Conservation (phyloP, 495 filamentous ascomycete species). For the Bathelium albidoporum region DNA sequence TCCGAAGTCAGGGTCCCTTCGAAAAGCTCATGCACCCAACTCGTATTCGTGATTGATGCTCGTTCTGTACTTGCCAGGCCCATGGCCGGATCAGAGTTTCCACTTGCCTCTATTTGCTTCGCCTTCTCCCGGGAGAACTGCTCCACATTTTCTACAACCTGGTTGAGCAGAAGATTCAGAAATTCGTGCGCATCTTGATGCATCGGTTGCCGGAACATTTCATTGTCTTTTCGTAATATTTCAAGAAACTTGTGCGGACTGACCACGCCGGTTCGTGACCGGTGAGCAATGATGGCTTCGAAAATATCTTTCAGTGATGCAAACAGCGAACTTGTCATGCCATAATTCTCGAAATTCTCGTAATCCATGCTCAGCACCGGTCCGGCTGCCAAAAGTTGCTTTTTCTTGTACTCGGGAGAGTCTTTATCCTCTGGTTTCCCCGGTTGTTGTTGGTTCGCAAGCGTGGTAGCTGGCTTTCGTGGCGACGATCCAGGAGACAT, state of each 20-base stretch:
- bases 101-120: conserved; percentile 28
- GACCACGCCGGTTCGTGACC: conserved; percentile 78
- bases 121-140: conserved; percentile 47
- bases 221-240: conserved; percentile 84
- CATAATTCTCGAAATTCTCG: conserved; percentile 69
- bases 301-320: conserved; percentile 94
- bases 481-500: conserved; percentile 14
- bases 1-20: conserved; percentile 92
- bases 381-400: conserved; percentile 75
- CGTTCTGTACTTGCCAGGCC: conserved; percentile 12
- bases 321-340: conserved; percentile 90
- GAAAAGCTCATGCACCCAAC: conserved; percentile 97
- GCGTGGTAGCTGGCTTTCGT: conserved; percentile 16
- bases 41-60: conserved; percentile 21
- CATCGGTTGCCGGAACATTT: conserved; percentile 94
- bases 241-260: conserved; percentile 89
- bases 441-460: conserved; percentile 30
- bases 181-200: conserved; percentile 99
- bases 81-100: conserved; percentile 25
- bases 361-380: conserved; percentile 74
- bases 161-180: conserved; percentile 86
- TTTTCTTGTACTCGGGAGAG: conserved; percentile 93
- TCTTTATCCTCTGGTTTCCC: conserved; percentile 64
- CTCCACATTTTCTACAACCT: conserved; percentile 90
- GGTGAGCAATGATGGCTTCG: conserved; percentile 74